Evolutionary conservation across 306 rosid genomes (phyloP).

Genomic region (Cyclanthera cordifolia): DNA sequence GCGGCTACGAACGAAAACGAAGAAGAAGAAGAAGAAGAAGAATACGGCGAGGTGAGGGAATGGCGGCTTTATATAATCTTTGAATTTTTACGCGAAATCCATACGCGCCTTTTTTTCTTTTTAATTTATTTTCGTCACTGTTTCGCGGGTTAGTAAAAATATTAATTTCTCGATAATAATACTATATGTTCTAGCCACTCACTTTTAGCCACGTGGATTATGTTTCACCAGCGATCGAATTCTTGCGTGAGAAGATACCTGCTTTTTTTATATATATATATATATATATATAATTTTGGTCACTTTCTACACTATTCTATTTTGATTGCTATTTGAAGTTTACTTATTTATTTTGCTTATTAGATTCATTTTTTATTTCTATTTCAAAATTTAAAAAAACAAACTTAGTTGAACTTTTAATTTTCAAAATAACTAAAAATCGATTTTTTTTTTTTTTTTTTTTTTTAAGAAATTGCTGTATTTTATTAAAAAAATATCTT

Average conservation of each 20-base stretch:
- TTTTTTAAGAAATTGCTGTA: too few relatives aligned
- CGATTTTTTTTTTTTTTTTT: too few relatives aligned
- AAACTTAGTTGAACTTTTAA: too few relatives aligned
- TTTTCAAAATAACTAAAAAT: too few relatives aligned
- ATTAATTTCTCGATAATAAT: neutral
- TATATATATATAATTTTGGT: neutral
- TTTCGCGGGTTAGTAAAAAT: neutral
- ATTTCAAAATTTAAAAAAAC: too few relatives aligned
- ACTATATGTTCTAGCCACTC: neutral
- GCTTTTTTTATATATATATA: too few relatives aligned
- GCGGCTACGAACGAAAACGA: neutral
- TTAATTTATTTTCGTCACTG: neutral
- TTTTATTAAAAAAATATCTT: too few relatives aligned
- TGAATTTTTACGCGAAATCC: neutral
- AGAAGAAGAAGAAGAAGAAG: slow-evolving; percentile 3
- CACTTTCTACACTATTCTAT: neutral
- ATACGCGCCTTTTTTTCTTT: slow-evolving; percentile 11
- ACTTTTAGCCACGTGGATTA: neutral
- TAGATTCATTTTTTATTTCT: too few relatives aligned
- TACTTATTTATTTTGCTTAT: too few relatives aligned
- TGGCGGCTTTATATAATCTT: neutral
- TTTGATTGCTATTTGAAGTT: too few relatives aligned
- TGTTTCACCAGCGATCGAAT: neutral
- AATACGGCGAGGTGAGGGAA: neutral
- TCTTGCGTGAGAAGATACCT: neutral